Conservation (phyloP, 2,329 filamentous ascomycete species). For the Pestalotiopsis sp. region DNA sequence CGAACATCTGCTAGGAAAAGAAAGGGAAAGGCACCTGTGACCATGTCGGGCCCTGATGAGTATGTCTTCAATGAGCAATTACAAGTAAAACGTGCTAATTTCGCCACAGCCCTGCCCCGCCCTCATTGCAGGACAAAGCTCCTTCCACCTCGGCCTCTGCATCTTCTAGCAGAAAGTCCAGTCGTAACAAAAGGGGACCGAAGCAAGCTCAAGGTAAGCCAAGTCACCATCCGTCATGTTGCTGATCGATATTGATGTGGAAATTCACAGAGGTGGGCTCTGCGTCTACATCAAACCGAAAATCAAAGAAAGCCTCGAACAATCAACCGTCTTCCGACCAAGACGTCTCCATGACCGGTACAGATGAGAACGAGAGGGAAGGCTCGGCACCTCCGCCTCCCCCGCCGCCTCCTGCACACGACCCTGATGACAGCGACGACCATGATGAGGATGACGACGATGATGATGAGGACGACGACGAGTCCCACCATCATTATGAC, state of each 20-base stretch:
- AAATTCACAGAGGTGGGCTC: conserved; percentile 35
- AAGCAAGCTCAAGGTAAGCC: conserved; percentile 46
- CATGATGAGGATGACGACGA: conserved; percentile 36
- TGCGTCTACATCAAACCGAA: conserved; percentile 41
- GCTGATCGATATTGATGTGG: conserved; percentile 3
- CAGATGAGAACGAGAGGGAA: conserved; percentile 53
- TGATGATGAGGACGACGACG: conserved; percentile 57
- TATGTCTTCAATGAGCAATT: conserved; percentile 41
- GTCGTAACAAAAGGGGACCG: conserved; percentile 67
- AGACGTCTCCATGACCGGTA: conserved; percentile 73
- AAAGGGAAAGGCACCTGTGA: conserved; percentile 62
- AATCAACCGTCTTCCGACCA: conserved; percentile 53
- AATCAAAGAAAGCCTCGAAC: conserved; percentile 55
- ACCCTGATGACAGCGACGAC: conserved; percentile 31
- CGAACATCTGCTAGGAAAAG: conserved; percentile 49
- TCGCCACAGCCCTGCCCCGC: conserved; percentile 62
- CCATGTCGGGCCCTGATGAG: conserved; percentile 73
- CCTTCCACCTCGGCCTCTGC: conserved; percentile 56
- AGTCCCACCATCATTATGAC: conserved; percentile 64
- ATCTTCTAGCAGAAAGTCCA: conserved; percentile 72
- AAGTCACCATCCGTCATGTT: not conserved
- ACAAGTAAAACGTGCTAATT: not conserved
- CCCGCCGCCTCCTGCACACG: conserved; percentile 45
- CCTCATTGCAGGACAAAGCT: conserved; percentile 61
- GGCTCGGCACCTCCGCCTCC: conserved; percentile 43